Conservation (phyloP, 2,329 filamentous ascomycete genomes). For the Triangularia setosa region DNA sequence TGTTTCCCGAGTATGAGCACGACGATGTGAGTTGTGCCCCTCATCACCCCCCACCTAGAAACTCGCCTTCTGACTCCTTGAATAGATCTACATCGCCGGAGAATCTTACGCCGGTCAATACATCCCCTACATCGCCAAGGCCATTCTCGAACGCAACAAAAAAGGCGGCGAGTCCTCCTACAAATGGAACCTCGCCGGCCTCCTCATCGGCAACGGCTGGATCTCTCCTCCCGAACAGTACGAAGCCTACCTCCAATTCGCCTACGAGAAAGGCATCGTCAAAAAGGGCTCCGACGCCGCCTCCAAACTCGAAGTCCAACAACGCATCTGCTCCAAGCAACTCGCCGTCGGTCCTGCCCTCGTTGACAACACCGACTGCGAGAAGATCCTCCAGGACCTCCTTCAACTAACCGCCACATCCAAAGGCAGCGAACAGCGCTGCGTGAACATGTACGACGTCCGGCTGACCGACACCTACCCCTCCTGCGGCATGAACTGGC, state of each 20-base stretch:
- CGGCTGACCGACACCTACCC: slow-evolving; percentile 76
- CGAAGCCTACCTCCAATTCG: slow-evolving; percentile 75
- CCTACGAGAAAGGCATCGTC: slow-evolving; percentile 72
- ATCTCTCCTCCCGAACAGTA: slow-evolving; percentile 90
- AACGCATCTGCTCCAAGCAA: slow-evolving; percentile 64
- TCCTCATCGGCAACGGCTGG: slow-evolving; percentile 97
- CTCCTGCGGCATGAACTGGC: slow-evolving; percentile 97
- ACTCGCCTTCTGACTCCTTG: slow-evolving; percentile 24
- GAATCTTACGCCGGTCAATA: slow-evolving; percentile 97
- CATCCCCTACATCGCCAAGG: slow-evolving; percentile 93
- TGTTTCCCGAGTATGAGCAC: slow-evolving; percentile 87
- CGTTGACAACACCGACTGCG: slow-evolving; percentile 70
- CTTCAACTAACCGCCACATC: slow-evolving; percentile 60
- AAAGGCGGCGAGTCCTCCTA: slow-evolving; percentile 39
- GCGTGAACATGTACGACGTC: slow-evolving; percentile 96
- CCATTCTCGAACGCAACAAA: slow-evolving; percentile 84
- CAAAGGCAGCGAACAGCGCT: slow-evolving; percentile 49
- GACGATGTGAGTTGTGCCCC: slow-evolving; percentile 74
- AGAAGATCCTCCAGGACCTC: slow-evolving; percentile 70
- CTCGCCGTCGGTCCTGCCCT: slow-evolving; percentile 50
- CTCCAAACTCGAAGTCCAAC: slow-evolving; percentile 63
- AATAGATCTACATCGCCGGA: slow-evolving; percentile 84
- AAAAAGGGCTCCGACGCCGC: slow-evolving; percentile 61
- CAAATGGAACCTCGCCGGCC: slow-evolving; percentile 74
- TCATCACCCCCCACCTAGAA: slow-evolving; percentile 7